Evolutionary conservation across 192 early-diverging fungal genomes (phyloP).

Genomic region (Coemansia sp.): DNA sequence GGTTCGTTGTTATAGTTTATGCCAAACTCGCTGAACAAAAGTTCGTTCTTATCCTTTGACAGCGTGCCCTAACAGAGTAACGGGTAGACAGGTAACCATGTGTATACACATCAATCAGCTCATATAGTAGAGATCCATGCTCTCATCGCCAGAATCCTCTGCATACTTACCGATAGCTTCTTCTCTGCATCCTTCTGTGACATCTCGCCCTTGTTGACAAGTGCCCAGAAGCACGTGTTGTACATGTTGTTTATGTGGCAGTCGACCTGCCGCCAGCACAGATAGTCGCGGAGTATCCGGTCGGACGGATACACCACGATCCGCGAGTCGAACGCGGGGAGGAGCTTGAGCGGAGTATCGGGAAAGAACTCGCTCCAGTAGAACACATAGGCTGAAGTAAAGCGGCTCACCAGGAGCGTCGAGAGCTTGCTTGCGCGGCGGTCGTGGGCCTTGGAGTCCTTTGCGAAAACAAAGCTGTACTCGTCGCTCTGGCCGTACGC

Average conservation of each 20-base stretch:
- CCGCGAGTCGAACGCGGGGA: conserved; percentile 91
- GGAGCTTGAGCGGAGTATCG: conserved; percentile 63
- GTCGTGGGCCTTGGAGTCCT: conserved; percentile 65
- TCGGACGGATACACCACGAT: conserved; percentile 84
- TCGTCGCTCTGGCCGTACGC: conserved; percentile 96
- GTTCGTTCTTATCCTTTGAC: conserved; percentile 87
- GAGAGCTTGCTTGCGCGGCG: conserved; percentile 80
- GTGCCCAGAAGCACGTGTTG: conserved; percentile 92
- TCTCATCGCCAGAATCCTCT: neutral
- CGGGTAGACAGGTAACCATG: neutral
- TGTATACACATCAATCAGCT: neutral
- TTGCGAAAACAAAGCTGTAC: conserved; percentile 77
- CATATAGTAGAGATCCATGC: neutral
- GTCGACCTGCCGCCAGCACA: conserved; percentile 93
- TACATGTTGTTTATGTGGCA: conserved; percentile 96
- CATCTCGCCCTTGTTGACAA: conserved; percentile 71
- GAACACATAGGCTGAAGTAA: conserved; percentile 83
- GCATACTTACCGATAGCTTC: conserved; percentile 62
- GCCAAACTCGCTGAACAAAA: conserved; percentile 78
- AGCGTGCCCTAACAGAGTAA: conserved; percentile 67
- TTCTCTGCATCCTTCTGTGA: conserved; percentile 75
- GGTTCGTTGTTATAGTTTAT: conserved; percentile 89
- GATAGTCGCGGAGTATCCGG: conserved; percentile 85
- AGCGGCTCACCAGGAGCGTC: conserved; percentile 78
- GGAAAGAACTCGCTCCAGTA: conserved; percentile 78